Evolutionary conservation across 148 eudicot species (phyloP).

Genomic region (Rhododendron ferrugineum): DNA sequence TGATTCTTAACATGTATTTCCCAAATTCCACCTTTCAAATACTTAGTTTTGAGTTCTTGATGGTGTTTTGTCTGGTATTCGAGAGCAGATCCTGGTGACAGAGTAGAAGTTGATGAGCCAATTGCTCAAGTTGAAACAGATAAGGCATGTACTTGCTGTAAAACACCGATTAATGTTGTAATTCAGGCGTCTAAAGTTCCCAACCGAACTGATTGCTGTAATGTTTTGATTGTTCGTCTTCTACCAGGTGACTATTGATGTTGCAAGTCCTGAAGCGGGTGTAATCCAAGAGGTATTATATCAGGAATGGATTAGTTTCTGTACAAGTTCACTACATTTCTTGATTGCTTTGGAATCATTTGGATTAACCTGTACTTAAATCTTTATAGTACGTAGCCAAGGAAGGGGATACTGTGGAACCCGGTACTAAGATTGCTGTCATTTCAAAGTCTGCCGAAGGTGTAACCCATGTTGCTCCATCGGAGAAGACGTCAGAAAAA

Average conservation of each 20-base stretch:
- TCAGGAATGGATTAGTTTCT: not conserved
- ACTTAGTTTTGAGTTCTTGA: not conserved
- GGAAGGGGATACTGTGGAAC: conserved; percentile 94
- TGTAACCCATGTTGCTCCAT: conserved; percentile 66
- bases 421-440: conserved; percentile 77
- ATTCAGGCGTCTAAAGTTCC: not conserved
- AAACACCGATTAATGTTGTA: not conserved
- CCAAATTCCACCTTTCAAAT: not conserved
- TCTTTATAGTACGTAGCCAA: conserved; percentile 59
- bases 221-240: not conserved
- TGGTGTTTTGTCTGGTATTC: conserved; percentile 9
- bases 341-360: not conserved
- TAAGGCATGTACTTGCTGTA: conserved; percentile 44
- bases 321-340: not conserved
- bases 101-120: conserved; percentile 80
- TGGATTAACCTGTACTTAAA: not conserved
- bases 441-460: conserved; percentile 68
- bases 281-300: conserved; percentile 59
- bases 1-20: conserved; percentile 16
- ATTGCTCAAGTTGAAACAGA: conserved; percentile 96
- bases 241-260: conserved; percentile 84
- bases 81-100: conserved; percentile 76
- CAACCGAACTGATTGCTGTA: not conserved
- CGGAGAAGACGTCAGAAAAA: conserved; percentile 46
- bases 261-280: conserved; percentile 94